Percentiles rank a stretch among this genome's conserved stretches.
Evolutionary conservation across 2,329 filamentous ascomycete genomes (phyloP).

Genomic region (Colletotrichum limetticola): DNA sequence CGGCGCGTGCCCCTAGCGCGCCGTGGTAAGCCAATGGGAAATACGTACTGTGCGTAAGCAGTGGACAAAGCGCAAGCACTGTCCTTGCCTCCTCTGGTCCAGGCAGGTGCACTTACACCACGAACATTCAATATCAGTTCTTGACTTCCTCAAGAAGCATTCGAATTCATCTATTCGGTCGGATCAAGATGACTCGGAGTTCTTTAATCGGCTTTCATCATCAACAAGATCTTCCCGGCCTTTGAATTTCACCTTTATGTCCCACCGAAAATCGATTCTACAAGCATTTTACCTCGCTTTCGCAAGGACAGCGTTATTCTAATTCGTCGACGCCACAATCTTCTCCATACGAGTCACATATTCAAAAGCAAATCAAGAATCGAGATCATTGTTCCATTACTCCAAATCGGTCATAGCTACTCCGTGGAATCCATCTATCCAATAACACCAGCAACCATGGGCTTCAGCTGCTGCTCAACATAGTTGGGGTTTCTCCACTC

Average conservation of each 20-base stretch:
- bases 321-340: not conserved
- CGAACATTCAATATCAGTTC: not conserved
- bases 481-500: slow-evolving; percentile 58
- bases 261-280: no score
- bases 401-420: not conserved
- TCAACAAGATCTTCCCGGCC: no score
- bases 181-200: no score
- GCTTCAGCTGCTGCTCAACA: slow-evolving; percentile 52
- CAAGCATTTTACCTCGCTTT: not conserved
- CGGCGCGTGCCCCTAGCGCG: slow-evolving; percentile 9
- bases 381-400: not conserved
- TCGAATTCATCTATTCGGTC: no score
- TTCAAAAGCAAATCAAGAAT: not conserved
- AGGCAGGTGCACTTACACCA: not conserved
- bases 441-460: slow-evolving; percentile 50
- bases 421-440: not conserved
- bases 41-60: not conserved
- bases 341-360: not conserved
- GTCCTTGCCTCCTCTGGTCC: not conserved
- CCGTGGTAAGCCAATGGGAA: not conserved
- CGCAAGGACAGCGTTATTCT: not conserved
- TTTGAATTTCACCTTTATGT: no score
- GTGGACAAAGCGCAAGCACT: not conserved
- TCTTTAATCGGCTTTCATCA: no score
- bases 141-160: no score